Evolutionary conservation across 2,329 filamentous ascomycete species (phyloP).

Genomic region (Sporothrix dimorphospora): DNA sequence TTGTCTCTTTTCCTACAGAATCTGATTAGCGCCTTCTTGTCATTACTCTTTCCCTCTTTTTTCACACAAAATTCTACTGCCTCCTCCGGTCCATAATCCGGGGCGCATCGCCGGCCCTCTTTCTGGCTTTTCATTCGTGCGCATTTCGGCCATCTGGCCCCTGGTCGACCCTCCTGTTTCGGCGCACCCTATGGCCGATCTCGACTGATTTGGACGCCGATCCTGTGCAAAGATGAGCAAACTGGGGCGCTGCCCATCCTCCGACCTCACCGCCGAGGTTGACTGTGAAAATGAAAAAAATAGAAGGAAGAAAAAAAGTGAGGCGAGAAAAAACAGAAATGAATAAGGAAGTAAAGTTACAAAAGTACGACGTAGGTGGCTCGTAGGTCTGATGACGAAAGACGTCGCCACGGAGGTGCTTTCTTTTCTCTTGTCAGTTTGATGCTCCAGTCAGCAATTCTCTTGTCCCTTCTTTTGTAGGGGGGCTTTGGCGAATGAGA

Average conservation of each 20-base stretch:
- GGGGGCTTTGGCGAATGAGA: background rate
- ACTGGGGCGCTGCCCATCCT: background rate
- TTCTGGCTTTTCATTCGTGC: background rate
- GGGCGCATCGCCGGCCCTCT: background rate
- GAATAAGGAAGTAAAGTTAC: background rate
- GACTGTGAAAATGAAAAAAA: background rate
- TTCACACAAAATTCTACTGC: background rate
- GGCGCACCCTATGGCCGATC: background rate
- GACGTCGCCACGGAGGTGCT: background rate
- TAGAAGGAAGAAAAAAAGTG: no score
- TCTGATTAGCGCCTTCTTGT: background rate
- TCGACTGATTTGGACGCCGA: slow-evolving; percentile 9
- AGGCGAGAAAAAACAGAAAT: background rate
- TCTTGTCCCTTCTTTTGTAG: background rate
- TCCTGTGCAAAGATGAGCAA: background rate
- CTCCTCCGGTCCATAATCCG: background rate
- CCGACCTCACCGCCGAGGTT: background rate
- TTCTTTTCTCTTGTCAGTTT: background rate
- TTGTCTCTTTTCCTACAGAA: background rate
- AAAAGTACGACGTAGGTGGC: background rate
- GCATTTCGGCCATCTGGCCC: background rate
- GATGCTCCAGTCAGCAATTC: background rate
- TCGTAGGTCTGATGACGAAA: background rate
- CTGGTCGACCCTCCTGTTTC: slow-evolving; percentile 1
- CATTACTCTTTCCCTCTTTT: background rate